phyloP scores from a whole-genome alignment of 371 early-diverging fungal species.

The Mucor sp. region DNA sequence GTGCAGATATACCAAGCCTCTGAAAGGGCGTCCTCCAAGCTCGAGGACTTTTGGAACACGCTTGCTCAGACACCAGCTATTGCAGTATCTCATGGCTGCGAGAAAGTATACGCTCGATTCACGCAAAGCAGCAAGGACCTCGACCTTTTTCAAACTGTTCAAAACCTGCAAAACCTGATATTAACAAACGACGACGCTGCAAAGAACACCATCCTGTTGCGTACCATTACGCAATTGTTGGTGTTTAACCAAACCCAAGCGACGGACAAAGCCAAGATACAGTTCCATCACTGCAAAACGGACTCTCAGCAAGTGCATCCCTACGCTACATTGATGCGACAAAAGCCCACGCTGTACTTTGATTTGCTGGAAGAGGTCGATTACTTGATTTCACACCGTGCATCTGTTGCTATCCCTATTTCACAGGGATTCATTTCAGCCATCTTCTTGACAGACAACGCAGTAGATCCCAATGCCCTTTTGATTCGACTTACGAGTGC shows the following conservation, averaged over 20 bases:
- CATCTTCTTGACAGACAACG: constrained; percentile 17
- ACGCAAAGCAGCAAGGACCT: background rate
- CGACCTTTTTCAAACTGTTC: constrained; percentile 14
- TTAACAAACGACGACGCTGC: constrained; percentile 17
- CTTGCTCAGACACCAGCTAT: constrained; percentile 29
- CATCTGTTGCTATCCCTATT: background rate
- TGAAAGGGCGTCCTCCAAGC: constrained; percentile 3
- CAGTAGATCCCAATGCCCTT: constrained; percentile 17
- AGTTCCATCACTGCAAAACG: constrained; percentile 6
- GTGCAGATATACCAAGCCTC: constrained; percentile 37
- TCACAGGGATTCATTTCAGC: constrained; percentile 17
- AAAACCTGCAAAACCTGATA: constrained; percentile 32
- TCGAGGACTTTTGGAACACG: constrained; percentile 23
- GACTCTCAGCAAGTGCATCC: constrained; percentile 21
- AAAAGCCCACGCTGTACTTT: constrained; percentile 28
- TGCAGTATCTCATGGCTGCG: constrained; percentile 42
- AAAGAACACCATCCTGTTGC: constrained; percentile 28
- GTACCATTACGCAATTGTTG: constrained; percentile 26
- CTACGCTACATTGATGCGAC: constrained; percentile 25
- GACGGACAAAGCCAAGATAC: background rate
- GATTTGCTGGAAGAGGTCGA: constrained; percentile 29
- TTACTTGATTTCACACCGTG: constrained; percentile 12
- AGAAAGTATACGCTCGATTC: constrained; percentile 24
- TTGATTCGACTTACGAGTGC: constrained; percentile 18
- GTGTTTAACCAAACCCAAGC: constrained; percentile 1